phyloP scores from a whole-genome alignment of 176 grass and related monocot genomes.

The Phyllostachys edulis region DNA sequence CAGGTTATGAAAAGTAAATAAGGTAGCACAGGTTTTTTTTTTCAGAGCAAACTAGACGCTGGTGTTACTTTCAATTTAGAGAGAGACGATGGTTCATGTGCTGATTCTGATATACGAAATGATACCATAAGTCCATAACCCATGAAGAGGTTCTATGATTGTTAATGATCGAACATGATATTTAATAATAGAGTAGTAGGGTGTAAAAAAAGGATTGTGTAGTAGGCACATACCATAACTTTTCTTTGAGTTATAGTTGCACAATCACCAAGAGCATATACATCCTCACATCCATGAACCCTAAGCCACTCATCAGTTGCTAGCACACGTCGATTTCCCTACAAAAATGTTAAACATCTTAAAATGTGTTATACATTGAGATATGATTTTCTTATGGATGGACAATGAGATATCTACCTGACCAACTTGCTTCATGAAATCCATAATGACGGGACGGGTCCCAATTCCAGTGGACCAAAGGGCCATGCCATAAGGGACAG shows the following conservation, averaged over 20 bases:
- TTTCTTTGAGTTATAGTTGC: conserved; percentile 79
- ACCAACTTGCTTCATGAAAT: conserved; percentile 93
- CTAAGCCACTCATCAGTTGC: conserved; percentile 86
- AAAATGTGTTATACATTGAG: neutral
- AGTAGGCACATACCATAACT: conserved; percentile 62
- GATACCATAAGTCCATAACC: neutral
- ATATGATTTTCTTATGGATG: neutral
- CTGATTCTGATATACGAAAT: neutral
- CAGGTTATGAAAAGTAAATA: neutral
- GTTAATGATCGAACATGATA: neutral
- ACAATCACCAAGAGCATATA: conserved; percentile 78
- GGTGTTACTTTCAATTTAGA: neutral
- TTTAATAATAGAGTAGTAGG: neutral
- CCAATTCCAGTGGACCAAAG: conserved; percentile 96
- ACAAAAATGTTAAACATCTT: conserved; percentile 8
- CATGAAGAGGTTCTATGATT: neutral
- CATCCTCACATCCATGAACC: conserved; percentile 54
- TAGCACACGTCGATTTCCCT: conserved; percentile 56
- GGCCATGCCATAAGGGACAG: conserved; percentile 86
- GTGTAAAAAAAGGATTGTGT: neutral
- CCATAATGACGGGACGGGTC: conserved; percentile 71
- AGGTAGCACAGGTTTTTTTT: neutral
- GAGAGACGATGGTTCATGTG: neutral
- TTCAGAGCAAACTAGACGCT: neutral
- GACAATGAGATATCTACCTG: conserved; percentile 48